These are phyloP conservation scores for Primulina huaijiensis DNA, from an alignment of 257 asterid genomes.

Conservation along the genomic window DNA sequence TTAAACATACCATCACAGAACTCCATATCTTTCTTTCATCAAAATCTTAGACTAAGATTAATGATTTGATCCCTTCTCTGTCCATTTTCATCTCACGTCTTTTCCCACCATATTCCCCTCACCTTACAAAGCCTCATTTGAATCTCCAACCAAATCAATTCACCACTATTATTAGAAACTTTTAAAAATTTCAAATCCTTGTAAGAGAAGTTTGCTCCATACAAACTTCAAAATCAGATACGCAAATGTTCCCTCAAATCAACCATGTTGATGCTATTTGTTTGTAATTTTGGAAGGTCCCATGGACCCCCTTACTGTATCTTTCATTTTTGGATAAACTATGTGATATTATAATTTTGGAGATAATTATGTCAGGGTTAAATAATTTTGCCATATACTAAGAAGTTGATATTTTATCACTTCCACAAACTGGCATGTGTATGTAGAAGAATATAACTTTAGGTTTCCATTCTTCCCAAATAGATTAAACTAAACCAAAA, in stretches of 20 bases:
- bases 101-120: not conserved
- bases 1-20: not conserved
- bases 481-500: slow-evolving; percentile 24
- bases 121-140: not conserved
- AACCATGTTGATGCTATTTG: not conserved
- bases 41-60: not conserved
- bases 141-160: not conserved
- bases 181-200: no score
- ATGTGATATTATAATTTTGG: no score
- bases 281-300: not conserved
- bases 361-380: not conserved
- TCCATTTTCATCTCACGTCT: not conserved
- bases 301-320: not conserved
- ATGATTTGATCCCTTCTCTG: not conserved
- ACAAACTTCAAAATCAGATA: no score
- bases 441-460: not conserved
- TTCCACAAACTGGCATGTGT: not conserved
- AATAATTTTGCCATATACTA: not conserved
- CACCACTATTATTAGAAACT: not conserved
- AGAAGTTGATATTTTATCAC: not conserved
- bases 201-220: no score
- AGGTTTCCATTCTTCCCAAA: not conserved
- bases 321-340: not conserved
- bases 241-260: not conserved
- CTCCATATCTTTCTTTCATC: not conserved